Conservation (phyloP, 2,329 filamentous ascomycete species). For the Coniochaeta sp. region DNA sequence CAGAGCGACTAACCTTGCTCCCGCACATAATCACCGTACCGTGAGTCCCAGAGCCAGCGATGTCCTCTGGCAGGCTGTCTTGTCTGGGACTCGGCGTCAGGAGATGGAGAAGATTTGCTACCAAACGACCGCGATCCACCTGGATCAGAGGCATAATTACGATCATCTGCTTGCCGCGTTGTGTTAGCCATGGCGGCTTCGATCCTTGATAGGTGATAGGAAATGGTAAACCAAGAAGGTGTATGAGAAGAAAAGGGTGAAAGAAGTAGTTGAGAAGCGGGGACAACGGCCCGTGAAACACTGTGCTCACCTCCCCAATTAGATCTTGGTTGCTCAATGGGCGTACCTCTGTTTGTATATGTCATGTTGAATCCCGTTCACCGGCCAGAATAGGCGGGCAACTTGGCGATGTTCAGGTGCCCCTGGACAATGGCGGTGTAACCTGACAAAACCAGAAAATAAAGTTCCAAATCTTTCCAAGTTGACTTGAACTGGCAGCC, state of each 20-base stretch:
- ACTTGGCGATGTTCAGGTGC: neutral
- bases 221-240: neutral
- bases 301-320: neutral
- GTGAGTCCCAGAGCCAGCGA: neutral
- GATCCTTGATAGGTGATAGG: neutral
- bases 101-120: neutral
- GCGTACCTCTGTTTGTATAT: neutral
- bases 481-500: neutral
- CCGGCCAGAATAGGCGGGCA: neutral
- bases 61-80: neutral
- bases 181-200: neutral
- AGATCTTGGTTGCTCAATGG: neutral
- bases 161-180: neutral
- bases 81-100: neutral
- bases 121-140: neutral
- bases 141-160: neutral
- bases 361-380: neutral
- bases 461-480: neutral
- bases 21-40: neutral
- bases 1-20: neutral
- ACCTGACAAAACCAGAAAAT: neutral
- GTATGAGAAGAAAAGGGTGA: neutral
- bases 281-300: neutral
- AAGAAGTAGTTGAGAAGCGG: neutral
- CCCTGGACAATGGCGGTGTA: neutral